These are phyloP conservation scores for Piper longum DNA, from an alignment of 164 flowering plant species.

Conservation along the genomic window DNA sequence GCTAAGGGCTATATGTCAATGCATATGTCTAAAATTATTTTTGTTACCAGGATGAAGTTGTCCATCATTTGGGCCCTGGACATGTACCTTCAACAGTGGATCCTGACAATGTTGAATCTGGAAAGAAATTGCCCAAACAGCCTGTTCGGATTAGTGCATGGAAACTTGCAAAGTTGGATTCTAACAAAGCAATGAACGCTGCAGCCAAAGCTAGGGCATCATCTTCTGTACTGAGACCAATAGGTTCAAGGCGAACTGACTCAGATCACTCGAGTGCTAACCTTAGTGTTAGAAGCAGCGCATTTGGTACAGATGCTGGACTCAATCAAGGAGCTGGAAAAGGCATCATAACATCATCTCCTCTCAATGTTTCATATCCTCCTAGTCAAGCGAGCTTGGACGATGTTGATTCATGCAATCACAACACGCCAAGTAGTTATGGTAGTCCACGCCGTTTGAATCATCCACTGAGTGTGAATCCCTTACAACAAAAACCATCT, in stretches of 20 bases:
- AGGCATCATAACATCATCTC: slow-evolving; percentile 32
- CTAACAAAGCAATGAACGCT: slow-evolving; percentile 72
- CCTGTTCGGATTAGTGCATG: slow-evolving; percentile 83
- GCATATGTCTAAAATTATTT: background rate
- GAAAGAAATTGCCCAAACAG: slow-evolving; percentile 39
- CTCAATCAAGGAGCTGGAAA: slow-evolving; percentile 20
- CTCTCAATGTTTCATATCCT: slow-evolving; percentile 56
- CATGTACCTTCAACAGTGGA: slow-evolving; percentile 83
- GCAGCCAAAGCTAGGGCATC: slow-evolving; percentile 93
- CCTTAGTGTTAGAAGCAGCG: slow-evolving; percentile 60
- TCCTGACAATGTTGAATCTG: slow-evolving; percentile 53
- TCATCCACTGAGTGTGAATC: slow-evolving; percentile 17
- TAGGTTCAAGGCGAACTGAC: slow-evolving; percentile 42
- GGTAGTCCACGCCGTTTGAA: slow-evolving; percentile 51
- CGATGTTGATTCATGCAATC: slow-evolving; percentile 42
- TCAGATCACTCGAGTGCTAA: slow-evolving; percentile 44
- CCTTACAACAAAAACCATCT: slow-evolving; percentile 23
- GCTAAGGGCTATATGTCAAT: background rate
- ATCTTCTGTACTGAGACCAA: slow-evolving; percentile 80
- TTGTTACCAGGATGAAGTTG: slow-evolving; percentile 62
- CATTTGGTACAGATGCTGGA: slow-evolving; percentile 34
- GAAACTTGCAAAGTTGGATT: slow-evolving; percentile 87
- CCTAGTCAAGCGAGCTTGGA: slow-evolving; percentile 77
- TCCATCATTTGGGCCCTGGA: slow-evolving; percentile 83
- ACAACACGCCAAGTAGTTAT: slow-evolving; percentile 39